Conservation (phyloP, 2,329 filamentous ascomycete species). For the Septoria linicola region DNA sequence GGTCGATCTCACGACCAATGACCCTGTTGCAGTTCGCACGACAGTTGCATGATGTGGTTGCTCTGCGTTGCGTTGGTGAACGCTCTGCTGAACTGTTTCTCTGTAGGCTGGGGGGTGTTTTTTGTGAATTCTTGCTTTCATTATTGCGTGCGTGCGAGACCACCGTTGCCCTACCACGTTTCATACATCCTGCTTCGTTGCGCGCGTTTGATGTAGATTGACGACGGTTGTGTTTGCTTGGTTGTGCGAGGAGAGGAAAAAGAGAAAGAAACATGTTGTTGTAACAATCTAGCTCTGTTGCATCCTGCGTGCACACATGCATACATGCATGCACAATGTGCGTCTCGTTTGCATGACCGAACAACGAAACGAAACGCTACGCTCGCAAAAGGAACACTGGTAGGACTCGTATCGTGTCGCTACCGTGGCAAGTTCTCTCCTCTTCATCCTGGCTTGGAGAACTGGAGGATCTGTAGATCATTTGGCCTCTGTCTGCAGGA, state of each 20-base stretch:
- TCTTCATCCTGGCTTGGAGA: background rate
- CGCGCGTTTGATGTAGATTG: background rate
- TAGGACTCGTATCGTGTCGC: background rate
- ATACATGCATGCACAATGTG: too few species aligned
- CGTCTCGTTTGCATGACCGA: too few species aligned
- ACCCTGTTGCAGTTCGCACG: background rate
- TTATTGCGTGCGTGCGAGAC: too few species aligned
- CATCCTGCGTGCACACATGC: too few species aligned
- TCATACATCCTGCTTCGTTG: background rate
- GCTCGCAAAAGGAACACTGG: background rate
- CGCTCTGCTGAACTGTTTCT: background rate
- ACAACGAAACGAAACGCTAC: too few species aligned
- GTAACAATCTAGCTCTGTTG: too few species aligned
- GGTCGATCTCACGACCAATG: background rate
- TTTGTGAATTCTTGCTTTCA: too few species aligned
- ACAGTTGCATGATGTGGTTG: background rate
- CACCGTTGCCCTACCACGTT: conserved; percentile 1
- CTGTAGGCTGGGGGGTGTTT: too few species aligned
- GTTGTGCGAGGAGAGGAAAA: too few species aligned
- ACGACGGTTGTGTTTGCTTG: background rate
- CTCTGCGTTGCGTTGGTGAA: background rate
- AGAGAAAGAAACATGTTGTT: too few species aligned
- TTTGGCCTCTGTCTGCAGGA: background rate
- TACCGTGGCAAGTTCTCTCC: background rate
- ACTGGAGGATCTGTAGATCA: background rate